Percentiles rank a stretch among this genome's conserved stretches.
phyloP scores from a whole-genome alignment of 495 filamentous ascomycete species.

The Neurospora sp. region DNA sequence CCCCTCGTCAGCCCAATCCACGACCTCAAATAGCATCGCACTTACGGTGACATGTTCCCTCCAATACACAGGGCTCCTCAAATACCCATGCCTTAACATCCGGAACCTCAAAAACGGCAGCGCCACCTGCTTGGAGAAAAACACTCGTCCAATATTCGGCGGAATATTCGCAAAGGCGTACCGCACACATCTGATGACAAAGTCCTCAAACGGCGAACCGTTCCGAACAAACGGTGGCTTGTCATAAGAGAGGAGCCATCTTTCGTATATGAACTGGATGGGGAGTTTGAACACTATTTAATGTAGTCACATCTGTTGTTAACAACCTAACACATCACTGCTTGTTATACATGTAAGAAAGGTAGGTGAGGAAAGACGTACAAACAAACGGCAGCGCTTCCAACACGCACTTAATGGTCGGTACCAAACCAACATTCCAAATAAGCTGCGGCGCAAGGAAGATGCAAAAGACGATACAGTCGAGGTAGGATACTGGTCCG shows the following conservation, averaged over 20 bases:
- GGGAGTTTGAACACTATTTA: conserved; percentile 46
- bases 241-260: conserved; percentile 37
- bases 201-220: conserved; percentile 59
- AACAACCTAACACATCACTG: not conserved
- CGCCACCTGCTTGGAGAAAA: conserved; percentile 62
- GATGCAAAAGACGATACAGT: conserved; percentile 57
- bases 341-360: not conserved
- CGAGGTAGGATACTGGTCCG: conserved; percentile 56
- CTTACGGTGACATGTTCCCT: conserved; percentile 32
- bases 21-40: conserved; percentile 8
- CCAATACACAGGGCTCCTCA: conserved; percentile 51
- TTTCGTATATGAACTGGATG: conserved; percentile 43
- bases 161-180: conserved; percentile 66
- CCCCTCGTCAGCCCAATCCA: conserved; percentile 7
- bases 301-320: not conserved
- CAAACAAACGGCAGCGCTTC: conserved; percentile 60
- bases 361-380: conserved; percentile 25
- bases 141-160: conserved; percentile 54
- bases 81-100: conserved; percentile 58
- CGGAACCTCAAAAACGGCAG: conserved; percentile 64
- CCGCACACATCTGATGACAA: conserved; percentile 62
- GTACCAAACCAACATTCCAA: conserved; percentile 45
- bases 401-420: conserved; percentile 44
- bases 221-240: conserved; percentile 52
- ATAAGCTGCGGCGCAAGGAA: conserved; percentile 58